A percentile compares a stretch with the other conserved stretches of the same genome.
Evolutionary conservation across 176 grass and related monocot species (phyloP).

Genomic region (Aegilops umbellulata): DNA sequence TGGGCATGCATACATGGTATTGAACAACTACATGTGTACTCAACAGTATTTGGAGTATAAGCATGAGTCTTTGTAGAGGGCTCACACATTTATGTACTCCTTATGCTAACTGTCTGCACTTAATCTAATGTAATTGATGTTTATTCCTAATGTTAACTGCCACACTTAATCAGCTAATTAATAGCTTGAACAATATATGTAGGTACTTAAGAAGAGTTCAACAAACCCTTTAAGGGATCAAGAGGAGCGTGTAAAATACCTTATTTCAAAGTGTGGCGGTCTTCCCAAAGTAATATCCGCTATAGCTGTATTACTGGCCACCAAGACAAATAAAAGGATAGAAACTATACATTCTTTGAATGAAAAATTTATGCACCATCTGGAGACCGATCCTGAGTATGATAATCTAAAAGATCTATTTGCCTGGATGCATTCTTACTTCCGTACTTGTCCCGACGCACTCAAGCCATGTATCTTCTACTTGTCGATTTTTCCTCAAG

Average conservation of each 20-base stretch:
- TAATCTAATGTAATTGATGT: no score
- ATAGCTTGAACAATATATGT: rapidly evolving
- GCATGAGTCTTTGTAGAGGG: no score
- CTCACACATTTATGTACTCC: no score
- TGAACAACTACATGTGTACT: no score
- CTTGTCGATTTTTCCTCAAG: constrained; percentile 23
- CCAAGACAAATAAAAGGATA: not conserved
- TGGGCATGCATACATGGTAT: no score
- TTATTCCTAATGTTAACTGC: no score
- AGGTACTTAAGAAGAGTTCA: not conserved
- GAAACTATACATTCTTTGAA: constrained; percentile 2
- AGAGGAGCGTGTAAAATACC: not conserved
- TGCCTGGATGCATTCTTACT: constrained; percentile 18
- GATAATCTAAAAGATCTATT: not conserved
- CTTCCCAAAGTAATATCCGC: constrained; percentile 42
- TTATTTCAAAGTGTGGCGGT: constrained; percentile 29
- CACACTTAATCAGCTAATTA: no score
- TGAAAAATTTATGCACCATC: not conserved
- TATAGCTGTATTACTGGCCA: constrained; percentile 3
- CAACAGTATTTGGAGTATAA: no score
- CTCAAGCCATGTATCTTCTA: constrained; percentile 50
- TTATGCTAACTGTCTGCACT: no score
- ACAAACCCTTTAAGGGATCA: not conserved
- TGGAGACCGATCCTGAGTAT: not conserved
- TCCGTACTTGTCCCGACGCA: constrained; percentile 4